These are phyloP conservation scores for Apiospora saccharicola DNA, from an alignment of 2,329 filamentous ascomycete species.

Conservation along the genomic window DNA sequence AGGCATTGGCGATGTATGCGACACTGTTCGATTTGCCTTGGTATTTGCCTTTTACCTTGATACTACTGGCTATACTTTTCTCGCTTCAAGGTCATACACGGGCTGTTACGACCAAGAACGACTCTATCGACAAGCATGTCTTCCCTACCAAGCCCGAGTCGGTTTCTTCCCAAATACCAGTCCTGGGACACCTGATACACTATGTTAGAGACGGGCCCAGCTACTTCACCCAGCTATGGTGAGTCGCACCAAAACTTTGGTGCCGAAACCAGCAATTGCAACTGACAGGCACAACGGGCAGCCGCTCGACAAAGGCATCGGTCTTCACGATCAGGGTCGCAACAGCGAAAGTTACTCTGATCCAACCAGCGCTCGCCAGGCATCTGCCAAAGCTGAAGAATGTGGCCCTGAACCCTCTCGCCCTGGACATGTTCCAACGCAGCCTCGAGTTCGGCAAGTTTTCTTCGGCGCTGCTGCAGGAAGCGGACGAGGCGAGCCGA, in stretches of 20 bases:
- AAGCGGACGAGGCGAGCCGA: constrained; percentile 25
- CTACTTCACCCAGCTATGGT: not conserved
- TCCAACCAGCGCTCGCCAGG: not conserved
- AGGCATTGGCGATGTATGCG: not conserved
- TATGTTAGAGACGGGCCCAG: not conserved
- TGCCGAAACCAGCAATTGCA: too few relatives aligned
- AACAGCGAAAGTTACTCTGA: not conserved
- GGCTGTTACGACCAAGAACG: not conserved
- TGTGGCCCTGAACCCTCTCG: not conserved
- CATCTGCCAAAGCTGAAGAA: not conserved
- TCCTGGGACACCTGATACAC: not conserved
- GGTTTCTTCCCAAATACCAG: not conserved
- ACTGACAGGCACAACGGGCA: not conserved
- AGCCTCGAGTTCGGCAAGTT: constrained; percentile 28
- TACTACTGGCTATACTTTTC: not conserved
- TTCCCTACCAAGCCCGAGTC: not conserved
- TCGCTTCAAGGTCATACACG: not conserved
- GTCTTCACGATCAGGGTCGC: not conserved
- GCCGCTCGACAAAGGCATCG: not conserved
- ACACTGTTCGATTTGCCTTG: not conserved
- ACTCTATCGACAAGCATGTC: not conserved
- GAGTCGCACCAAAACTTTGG: not conserved
- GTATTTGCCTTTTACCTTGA: not conserved
- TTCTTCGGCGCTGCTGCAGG: constrained; percentile 26
- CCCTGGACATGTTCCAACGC: constrained; percentile 24